Evolutionary conservation across 1,284 basidiomycete species (phyloP).

Genomic region (Coriolopsis trogii): DNA sequence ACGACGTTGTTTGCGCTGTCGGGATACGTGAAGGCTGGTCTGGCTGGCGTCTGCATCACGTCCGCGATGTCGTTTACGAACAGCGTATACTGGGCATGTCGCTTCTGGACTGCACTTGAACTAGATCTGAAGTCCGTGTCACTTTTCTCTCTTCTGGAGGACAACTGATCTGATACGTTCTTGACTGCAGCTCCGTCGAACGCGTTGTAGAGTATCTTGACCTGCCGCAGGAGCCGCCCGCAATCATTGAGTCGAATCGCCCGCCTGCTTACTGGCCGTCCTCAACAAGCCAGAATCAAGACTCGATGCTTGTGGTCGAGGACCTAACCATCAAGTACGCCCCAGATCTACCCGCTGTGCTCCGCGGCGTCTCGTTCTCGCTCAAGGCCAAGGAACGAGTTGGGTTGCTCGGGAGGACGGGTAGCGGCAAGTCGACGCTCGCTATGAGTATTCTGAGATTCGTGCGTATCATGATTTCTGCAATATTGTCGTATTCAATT

Average conservation of each 20-base stretch:
- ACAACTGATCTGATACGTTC: background rate
- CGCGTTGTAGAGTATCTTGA: conserved; percentile 88
- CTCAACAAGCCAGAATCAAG: conserved; percentile 50
- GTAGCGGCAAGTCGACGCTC: conserved; percentile 81
- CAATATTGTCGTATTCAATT: background rate
- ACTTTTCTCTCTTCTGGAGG: background rate
- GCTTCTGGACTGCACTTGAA: conserved; percentile 62
- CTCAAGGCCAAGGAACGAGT: conserved; percentile 68
- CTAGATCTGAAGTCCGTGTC: conserved; percentile 63
- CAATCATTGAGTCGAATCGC: conserved; percentile 64
- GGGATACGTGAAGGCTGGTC: conserved; percentile 69
- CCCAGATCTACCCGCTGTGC: conserved; percentile 81
- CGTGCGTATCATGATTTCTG: conserved; percentile 43
- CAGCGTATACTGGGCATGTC: conserved; percentile 72
- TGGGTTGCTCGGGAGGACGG: conserved; percentile 77
- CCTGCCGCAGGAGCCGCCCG: conserved; percentile 84
- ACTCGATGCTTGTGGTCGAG: conserved; percentile 49
- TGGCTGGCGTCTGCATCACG: conserved; percentile 86
- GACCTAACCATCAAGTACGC: conserved; percentile 83
- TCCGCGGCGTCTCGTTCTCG: conserved; percentile 75
- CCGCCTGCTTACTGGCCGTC: conserved; percentile 90
- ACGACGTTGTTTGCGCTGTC: conserved; percentile 80
- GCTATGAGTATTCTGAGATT: conserved; percentile 89
- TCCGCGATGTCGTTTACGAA: conserved; percentile 67
- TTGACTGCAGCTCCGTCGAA: conserved; percentile 71